Percentiles rank a stretch among this genome's conserved stretches.
Evolutionary conservation across 441 rosid species (phyloP).

Genomic region (Theobroma grandiflorum): DNA sequence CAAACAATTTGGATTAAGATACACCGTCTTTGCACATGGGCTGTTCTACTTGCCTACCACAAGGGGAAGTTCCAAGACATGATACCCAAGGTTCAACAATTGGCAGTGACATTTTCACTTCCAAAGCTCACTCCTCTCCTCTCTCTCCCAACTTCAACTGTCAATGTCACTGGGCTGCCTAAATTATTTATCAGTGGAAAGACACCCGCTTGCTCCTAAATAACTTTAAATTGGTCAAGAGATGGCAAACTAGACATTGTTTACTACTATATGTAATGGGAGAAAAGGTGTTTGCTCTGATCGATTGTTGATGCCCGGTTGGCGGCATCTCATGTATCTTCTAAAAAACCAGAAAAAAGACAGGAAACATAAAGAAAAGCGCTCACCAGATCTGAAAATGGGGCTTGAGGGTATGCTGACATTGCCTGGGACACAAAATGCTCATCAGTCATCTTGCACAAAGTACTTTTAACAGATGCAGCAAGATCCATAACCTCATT

Average conservation of each 20-base stretch:
- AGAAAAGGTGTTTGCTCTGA: neutral
- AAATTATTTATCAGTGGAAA: slow-evolving; percentile 1
- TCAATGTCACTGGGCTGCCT: too few relatives aligned
- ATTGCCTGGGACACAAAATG: slow-evolving; percentile 78
- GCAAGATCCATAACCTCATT: slow-evolving; percentile 75
- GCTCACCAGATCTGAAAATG: slow-evolving; percentile 77
- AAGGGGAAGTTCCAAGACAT: too few relatives aligned
- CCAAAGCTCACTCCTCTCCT: too few relatives aligned
- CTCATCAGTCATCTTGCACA: slow-evolving; percentile 67
- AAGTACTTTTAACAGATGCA: slow-evolving; percentile 49
- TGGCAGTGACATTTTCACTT: too few relatives aligned
- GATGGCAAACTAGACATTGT: neutral
- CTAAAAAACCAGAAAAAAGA: neutral
- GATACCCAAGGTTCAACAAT: too few relatives aligned
- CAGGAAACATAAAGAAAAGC: neutral
- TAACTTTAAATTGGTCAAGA: neutral
- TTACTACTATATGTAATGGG: neutral
- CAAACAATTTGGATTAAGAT: neutral
- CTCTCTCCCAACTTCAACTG: too few relatives aligned
- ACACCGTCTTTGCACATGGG: too few relatives aligned
- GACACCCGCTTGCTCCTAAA: neutral
- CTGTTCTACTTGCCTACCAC: too few relatives aligned
- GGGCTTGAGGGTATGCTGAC: slow-evolving; percentile 85
- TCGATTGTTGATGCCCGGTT: neutral
- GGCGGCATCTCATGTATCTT: neutral